These are phyloP conservation scores for Fomitiporia mediterranea DNA, from an alignment of 1,284 basidiomycete species.

Conservation along the genomic window DNA sequence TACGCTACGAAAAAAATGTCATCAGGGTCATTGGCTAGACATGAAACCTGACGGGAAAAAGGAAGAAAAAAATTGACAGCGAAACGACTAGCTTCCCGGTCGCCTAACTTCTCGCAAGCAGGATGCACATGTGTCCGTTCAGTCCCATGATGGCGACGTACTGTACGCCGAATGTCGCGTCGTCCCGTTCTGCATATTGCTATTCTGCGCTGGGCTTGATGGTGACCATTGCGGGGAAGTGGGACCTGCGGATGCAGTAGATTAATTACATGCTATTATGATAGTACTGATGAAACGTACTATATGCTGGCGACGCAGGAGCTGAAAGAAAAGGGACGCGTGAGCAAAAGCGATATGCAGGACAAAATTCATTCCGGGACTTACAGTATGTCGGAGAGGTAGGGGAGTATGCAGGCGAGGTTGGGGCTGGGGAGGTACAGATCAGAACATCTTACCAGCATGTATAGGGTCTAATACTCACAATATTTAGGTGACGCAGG, in stretches of 20 bases:
- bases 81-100: not conserved
- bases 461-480: constrained; percentile 36
- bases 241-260: constrained; percentile 33
- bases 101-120: not conserved
- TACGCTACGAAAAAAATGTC: not conserved
- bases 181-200: constrained; percentile 38
- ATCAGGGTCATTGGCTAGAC: not conserved
- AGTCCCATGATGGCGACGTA: constrained; percentile 57
- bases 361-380: constrained; percentile 27
- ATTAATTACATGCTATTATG: not conserved
- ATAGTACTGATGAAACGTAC: constrained; percentile 26
- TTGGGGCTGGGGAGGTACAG: constrained; percentile 50
- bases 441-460: constrained; percentile 22
- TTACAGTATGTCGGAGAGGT: constrained; percentile 75
- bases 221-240: constrained; percentile 81
- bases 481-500: constrained; percentile 87
- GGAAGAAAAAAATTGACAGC: not conserved
- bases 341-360: not conserved
- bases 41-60: not conserved
- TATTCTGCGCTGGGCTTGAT: constrained; percentile 57
- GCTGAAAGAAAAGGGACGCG: constrained; percentile 38
- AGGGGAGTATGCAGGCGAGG: constrained; percentile 79
- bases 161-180: constrained; percentile 42
- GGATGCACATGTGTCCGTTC: not conserved
- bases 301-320: constrained; percentile 80